Conservation (phyloP, 2,329 filamentous ascomycete genomes). For the Alternaria burnsii region DNA sequence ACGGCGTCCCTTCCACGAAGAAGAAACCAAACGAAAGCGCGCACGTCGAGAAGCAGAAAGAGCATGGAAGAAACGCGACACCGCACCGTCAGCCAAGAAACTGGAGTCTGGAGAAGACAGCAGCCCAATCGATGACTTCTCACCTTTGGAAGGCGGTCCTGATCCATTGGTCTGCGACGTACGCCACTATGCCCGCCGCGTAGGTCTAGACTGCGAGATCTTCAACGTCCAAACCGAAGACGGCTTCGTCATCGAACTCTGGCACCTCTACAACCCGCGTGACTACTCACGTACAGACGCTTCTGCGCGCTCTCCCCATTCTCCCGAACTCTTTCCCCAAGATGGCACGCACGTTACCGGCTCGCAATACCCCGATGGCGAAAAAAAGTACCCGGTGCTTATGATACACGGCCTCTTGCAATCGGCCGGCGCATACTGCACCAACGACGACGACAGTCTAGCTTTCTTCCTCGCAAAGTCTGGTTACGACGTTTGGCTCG, state of each 20-base stretch:
- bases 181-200: slow-evolving; percentile 83
- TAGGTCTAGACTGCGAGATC: slow-evolving; percentile 84
- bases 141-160: slow-evolving; percentile 79
- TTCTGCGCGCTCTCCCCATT: slow-evolving; percentile 62
- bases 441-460: slow-evolving; percentile 86
- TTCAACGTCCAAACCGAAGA: slow-evolving; percentile 92
- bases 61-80: slow-evolving; percentile 65
- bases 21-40: slow-evolving; percentile 70
- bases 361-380: slow-evolving; percentile 46
- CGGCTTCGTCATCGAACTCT: slow-evolving; percentile 87
- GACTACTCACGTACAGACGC: slow-evolving; percentile 67
- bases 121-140: slow-evolving; percentile 63
- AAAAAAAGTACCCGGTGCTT: slow-evolving; percentile 80
- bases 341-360: slow-evolving; percentile 34
- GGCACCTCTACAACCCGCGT: slow-evolving; percentile 86
- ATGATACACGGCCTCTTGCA: slow-evolving; percentile 90
- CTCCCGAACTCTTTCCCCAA: slow-evolving; percentile 69
- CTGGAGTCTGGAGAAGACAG: slow-evolving; percentile 50
- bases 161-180: slow-evolving; percentile 83
- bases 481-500: slow-evolving; percentile 94
- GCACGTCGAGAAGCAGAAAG: slow-evolving; percentile 66
- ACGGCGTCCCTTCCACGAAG: slow-evolving; percentile 73
- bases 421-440: slow-evolving; percentile 86
- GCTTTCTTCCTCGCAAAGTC: slow-evolving; percentile 93
- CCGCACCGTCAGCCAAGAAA: slow-evolving; percentile 48